Evolutionary conservation across 768 basidiomycete genomes (phyloP).

Genomic region (Phallus indusiatus): DNA sequence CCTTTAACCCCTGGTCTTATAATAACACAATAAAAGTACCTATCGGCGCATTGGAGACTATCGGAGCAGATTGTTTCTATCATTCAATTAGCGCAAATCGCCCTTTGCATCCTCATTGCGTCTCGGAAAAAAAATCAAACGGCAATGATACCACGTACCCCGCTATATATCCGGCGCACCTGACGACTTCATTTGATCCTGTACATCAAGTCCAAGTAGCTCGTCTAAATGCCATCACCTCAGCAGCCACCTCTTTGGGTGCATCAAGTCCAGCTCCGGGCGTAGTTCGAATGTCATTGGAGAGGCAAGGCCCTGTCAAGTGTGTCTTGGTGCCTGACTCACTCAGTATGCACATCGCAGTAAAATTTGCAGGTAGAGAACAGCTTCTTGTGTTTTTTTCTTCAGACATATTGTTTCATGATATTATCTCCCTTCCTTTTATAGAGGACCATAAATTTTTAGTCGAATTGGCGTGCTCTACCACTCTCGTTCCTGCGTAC

Average conservation of each 20-base stretch:
- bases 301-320: slow-evolving; percentile 44
- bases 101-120: too few relatives aligned
- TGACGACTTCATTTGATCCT: slow-evolving; percentile 26
- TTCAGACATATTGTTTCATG: neutral
- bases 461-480: slow-evolving; percentile 66
- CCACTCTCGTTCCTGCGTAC: slow-evolving; percentile 61
- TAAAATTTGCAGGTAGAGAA: slow-evolving; percentile 44
- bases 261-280: slow-evolving; percentile 55
- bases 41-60: slow-evolving; percentile 58
- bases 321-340: slow-evolving; percentile 60
- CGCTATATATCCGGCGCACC: slow-evolving; percentile 30
- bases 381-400: neutral
- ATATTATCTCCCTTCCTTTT: neutral
- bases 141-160: slow-evolving; percentile 27
- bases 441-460: slow-evolving; percentile 69
- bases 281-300: slow-evolving; percentile 56
- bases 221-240: slow-evolving; percentile 46
- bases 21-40: slow-evolving; percentile 35
- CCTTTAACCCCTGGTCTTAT: neutral
- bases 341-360: slow-evolving; percentile 52
- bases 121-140: neutral
- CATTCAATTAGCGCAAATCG: slow-evolving; percentile 50
- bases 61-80: slow-evolving; percentile 67
- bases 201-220: slow-evolving; percentile 44
- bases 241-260: slow-evolving; percentile 62